These are phyloP conservation scores for Agaricus subrufescens DNA, from an alignment of 768 basidiomycete species.

Conservation along the genomic window DNA sequence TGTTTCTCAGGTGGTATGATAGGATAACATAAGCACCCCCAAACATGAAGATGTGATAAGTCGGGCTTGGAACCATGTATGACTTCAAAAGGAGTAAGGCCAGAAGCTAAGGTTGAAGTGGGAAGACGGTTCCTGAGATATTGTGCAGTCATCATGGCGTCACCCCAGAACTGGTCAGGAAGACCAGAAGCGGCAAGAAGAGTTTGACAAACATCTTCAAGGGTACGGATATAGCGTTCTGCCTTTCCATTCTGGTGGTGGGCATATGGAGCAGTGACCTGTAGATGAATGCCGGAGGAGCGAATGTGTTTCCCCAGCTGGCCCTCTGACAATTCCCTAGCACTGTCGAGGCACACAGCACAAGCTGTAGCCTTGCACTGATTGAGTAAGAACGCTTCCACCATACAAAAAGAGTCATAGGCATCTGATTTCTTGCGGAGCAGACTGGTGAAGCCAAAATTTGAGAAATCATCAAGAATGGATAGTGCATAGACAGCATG, in stretches of 20 bases:
- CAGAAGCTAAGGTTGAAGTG: conserved; percentile 17
- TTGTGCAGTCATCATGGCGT: conserved; percentile 15
- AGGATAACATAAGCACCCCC: conserved; percentile 22
- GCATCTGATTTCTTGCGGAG: conserved; percentile 9
- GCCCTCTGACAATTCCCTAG: neutral
- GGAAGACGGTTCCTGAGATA: conserved; percentile 21
- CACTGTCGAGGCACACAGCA: neutral
- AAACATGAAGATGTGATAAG: conserved; percentile 22
- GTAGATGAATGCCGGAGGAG: conserved; percentile 16
- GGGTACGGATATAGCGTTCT: conserved; percentile 22
- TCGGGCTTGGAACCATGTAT: conserved; percentile 19
- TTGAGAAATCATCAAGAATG: conserved; percentile 17
- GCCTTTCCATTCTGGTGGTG: conserved; percentile 28
- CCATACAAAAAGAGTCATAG: neutral
- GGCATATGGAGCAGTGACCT: conserved; percentile 22
- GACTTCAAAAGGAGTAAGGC: conserved; percentile 16
- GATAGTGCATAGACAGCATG: conserved; percentile 12
- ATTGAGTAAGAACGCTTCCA: neutral
- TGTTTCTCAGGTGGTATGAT: conserved; percentile 16
- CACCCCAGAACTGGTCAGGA: conserved; percentile 18
- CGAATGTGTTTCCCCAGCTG: neutral
- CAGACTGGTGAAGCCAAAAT: conserved; percentile 11
- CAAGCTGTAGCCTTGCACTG: neutral
- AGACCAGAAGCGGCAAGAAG: conserved; percentile 20
- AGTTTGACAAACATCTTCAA: conserved; percentile 18